A percentile compares a stretch with the other conserved stretches of the same genome.
phyloP scores from a whole-genome alignment of 2,329 filamentous ascomycete genomes.

The Pestalotiopsis sp. region DNA sequence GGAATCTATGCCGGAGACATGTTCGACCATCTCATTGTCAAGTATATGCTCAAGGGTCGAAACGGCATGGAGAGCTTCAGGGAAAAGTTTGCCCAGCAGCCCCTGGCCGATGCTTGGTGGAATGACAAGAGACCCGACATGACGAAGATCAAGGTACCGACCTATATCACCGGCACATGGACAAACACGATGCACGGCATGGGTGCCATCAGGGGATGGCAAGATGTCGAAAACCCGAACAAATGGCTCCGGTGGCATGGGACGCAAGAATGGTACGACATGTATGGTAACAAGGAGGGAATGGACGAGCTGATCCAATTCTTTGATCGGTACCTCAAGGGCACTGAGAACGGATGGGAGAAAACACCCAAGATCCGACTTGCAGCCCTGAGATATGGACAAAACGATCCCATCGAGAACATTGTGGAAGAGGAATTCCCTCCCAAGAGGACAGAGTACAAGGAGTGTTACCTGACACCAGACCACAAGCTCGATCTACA shows the following conservation, averaged over 20 bases:
- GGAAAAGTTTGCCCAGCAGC: constrained; percentile 17
- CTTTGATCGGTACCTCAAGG: constrained; percentile 47
- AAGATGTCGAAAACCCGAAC: constrained; percentile 33
- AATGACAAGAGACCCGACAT: constrained; percentile 21
- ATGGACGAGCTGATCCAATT: constrained; percentile 39
- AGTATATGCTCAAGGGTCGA: constrained; percentile 14
- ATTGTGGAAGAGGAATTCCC: constrained; percentile 23
- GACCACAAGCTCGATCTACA: constrained; percentile 15
- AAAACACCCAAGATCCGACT: constrained; percentile 43
- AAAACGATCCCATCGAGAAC: constrained; percentile 28
- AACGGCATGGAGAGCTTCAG: constrained; percentile 17
- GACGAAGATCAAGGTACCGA: constrained; percentile 17
- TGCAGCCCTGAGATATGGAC: constrained; percentile 36
- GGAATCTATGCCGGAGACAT: constrained; percentile 23
- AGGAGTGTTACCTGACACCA: constrained; percentile 15
- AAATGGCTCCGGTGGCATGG: constrained; percentile 41
- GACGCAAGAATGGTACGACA: constrained; percentile 46
- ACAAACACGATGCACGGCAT: constrained; percentile 19
- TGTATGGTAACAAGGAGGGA: constrained; percentile 35
- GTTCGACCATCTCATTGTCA: constrained; percentile 16
- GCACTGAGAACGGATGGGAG: constrained; percentile 44
- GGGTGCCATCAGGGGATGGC: constrained; percentile 30
- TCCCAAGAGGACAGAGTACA: constrained; percentile 17
- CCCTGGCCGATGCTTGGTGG: constrained; percentile 19
- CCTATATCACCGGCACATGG: constrained; percentile 19